Evolutionary conservation across 495 filamentous ascomycete species (phyloP).

Genomic region (Viridothelium virens): DNA sequence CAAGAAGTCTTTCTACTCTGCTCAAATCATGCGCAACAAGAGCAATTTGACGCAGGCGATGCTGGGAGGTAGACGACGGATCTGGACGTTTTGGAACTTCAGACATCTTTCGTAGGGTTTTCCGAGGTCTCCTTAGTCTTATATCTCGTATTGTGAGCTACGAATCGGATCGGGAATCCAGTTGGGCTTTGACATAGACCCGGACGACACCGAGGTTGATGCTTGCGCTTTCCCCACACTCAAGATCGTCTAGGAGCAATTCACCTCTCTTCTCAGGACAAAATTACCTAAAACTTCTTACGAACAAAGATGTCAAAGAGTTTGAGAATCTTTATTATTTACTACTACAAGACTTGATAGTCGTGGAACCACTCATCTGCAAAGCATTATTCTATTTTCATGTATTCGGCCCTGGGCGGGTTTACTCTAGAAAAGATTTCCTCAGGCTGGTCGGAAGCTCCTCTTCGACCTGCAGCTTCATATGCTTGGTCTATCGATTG

Average conservation of each 20-base stretch:
- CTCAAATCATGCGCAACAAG: slow-evolving; percentile 25
- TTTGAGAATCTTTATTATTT: too few species aligned
- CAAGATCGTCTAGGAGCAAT: neutral
- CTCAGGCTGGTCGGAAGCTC: too few species aligned
- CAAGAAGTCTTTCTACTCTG: slow-evolving; percentile 19
- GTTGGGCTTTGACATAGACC: neutral
- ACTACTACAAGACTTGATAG: neutral
- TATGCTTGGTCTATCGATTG: neutral
- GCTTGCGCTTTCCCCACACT: neutral
- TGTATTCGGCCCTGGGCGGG: too few species aligned
- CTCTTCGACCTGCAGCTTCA: too few species aligned
- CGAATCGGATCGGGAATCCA: too few species aligned
- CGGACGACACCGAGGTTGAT: neutral
- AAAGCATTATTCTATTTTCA: neutral
- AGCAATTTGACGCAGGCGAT: slow-evolving; percentile 30
- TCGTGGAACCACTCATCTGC: neutral
- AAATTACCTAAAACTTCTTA: neutral
- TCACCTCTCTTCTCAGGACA: neutral
- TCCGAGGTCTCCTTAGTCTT: neutral
- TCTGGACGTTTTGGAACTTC: neutral
- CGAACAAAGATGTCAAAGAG: too few species aligned
- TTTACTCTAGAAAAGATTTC: too few species aligned
- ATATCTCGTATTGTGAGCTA: too few species aligned
- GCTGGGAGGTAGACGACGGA: slow-evolving; percentile 17
- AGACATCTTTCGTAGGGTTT: neutral